Evolutionary conservation across 2,329 filamentous ascomycete genomes (phyloP), one percentile per base, ranked within the genome.

Genomic region (Calonectria multiphialidica): DNA sequence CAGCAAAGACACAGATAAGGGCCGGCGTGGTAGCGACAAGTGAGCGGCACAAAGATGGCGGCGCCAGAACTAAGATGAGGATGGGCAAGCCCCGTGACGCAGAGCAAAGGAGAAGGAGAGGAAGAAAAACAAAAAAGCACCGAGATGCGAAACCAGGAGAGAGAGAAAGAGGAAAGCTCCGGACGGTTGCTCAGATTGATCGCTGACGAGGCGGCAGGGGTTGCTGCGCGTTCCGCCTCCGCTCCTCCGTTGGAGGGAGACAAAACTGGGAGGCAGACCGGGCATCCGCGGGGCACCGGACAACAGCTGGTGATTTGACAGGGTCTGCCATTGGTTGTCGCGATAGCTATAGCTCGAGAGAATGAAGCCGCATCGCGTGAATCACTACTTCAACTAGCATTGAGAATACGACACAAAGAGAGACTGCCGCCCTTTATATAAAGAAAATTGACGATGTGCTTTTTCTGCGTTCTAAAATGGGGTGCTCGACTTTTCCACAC

Each of bases 401-500:
- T 42, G 16, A 42, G 4, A 42, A 21, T 47, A 10, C 30, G 2
- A 21, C 23, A 40, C 9, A 35, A 25, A 16, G 18, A 25, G 9
- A 5, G 21, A n/a, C n/a, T n/a, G 12, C 23, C 13, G 40, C 35
- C 35, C 40, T 44, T 64, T 68, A 68, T 49, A 7, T 68, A 59
- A 50, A 57, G 66, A 68, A 68, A 59, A 49, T 40, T 53, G 37
- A 65, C 62, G 53, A 74, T 66, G 67, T 66, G 61, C 68, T 73
- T 64, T 66, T 77, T 75, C 37, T 49, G 64, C 40, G 70, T 74
- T 79, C 76, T 79, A 79, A 72, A 74, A 44, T 55, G 65, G 65
- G 70, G 72, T 71, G 68, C 70, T 76, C 71, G 64, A 76, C 76
- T 77, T 79, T 79, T 78, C 64, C 64, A 65, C 72, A 73, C 75